Evolutionary conservation across 805 yeast genomes (phyloP), one percentile per base, ranked within the genome.

Genomic region (Spathaspora girioi): DNA sequence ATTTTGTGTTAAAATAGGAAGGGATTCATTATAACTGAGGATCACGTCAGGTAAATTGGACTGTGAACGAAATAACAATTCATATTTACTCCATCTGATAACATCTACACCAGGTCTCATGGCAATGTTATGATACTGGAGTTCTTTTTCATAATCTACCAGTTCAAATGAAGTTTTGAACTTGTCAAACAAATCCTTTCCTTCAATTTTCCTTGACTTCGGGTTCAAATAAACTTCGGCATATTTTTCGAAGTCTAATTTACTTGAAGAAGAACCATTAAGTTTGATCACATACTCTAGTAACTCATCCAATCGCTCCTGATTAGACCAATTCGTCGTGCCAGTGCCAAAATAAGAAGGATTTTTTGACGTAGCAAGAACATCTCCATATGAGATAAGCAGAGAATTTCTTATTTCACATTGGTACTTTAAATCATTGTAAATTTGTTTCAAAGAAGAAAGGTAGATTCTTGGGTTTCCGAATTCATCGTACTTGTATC

Each of bases 361-460:
- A 17, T 47, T 46, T 18, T 49, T 51, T 3, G 54, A 43, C 15
- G 53, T 53, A 5, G 43, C 44, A 31, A 59, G 43, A 3, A 32
- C 47, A 48, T 52, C 49, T 12, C 41, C 20, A 15, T 43, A 26
- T 15, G 50, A 27, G n/a, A 47, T 38, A 38, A 41, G 45, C 35
- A 42, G 29, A 14, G 48, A 43, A 35, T 50, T 48, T 23, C 52
- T 35, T 14, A 42, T 41, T n/a, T 68, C 66, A 49, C 89, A 69
- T 52, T 83, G 84, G 53, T 60, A 76, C 26, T 61, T 65, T 8
- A 84, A 76, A 57, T 89, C 96, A 29, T 76, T 75, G 67, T 86
- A 76, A 11, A 90, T 70, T 40, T 78, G 80, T 47, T 71, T 75
- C 6, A 73, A 58, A 0, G 91, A 83, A 0, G 83, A 71, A 12